Conservation (phyloP, 257 asterid genomes). For the Osmanthus fragrans region DNA sequence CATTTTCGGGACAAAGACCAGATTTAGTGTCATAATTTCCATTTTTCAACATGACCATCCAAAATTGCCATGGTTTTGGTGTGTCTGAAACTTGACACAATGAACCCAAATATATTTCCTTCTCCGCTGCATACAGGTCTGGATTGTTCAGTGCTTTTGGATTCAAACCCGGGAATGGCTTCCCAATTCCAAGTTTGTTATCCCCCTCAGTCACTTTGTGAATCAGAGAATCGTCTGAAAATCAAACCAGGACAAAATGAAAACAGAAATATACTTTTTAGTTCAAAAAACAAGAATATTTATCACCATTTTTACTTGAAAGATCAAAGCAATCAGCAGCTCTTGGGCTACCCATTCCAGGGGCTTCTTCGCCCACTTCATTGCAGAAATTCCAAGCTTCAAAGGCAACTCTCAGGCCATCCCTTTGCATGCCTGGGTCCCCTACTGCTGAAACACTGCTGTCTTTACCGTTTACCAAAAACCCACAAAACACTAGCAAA, state of each 20-base stretch:
- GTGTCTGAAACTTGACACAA: constrained; percentile 56
- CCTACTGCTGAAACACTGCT: constrained; percentile 48
- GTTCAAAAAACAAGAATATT: not conserved
- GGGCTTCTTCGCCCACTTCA: constrained; percentile 66
- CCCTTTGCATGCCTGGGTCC: constrained; percentile 67
- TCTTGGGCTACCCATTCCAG: constrained; percentile 63
- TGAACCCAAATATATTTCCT: constrained; percentile 65
- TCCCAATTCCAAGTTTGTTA: constrained; percentile 59
- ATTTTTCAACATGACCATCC: constrained; percentile 74
- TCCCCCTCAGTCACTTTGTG: constrained; percentile 58
- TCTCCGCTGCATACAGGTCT: constrained; percentile 62
- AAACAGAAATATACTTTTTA: not conserved
- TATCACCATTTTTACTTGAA: constrained; percentile 13
- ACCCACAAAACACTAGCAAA: not conserved
- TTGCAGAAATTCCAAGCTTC: constrained; percentile 73
- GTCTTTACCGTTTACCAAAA: not conserved
- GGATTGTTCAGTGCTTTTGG: constrained; percentile 40
- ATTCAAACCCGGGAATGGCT: constrained; percentile 47
- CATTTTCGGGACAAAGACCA: constrained; percentile 60
- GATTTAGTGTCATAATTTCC: constrained; percentile 65
- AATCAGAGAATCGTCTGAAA: constrained; percentile 29
- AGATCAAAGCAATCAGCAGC: constrained; percentile 73
- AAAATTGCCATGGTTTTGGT: constrained; percentile 71
- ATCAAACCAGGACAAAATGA: not conserved
- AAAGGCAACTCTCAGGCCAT: constrained; percentile 62